Percentiles rank a stretch among this genome's conserved stretches.
Conservation (phyloP, 1,284 basidiomycete genomes). For the Peniophora sp. region DNA sequence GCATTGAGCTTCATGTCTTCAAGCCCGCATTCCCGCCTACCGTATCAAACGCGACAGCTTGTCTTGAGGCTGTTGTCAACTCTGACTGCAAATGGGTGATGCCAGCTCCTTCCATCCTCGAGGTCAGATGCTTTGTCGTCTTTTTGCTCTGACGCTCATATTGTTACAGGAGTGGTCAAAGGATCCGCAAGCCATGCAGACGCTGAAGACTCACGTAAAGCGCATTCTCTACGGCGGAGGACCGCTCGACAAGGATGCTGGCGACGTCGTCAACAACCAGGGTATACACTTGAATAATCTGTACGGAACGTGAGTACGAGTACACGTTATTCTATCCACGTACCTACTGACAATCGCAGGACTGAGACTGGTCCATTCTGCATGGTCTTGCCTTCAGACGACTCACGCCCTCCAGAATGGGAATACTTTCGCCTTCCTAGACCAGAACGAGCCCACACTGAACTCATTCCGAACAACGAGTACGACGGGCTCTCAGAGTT, state of each 20-base stretch:
- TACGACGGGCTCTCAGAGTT: conserved; percentile 7
- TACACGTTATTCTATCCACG: background rate
- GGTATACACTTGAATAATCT: conserved; percentile 10
- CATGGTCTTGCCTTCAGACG: background rate
- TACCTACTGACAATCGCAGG: conserved; percentile 1
- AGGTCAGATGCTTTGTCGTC: conserved; percentile 16
- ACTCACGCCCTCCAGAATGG: conserved; percentile 8
- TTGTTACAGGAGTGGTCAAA: conserved; percentile 12
- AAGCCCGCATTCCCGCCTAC: conserved; percentile 14
- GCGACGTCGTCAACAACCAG: conserved; percentile 9
- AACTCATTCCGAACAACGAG: background rate
- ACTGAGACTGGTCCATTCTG: conserved; percentile 3
- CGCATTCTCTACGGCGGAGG: conserved; percentile 13
- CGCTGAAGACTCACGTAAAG: conserved; percentile 6
- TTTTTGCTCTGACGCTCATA: background rate
- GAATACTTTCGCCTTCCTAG: conserved; percentile 11
- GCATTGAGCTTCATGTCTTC: conserved; percentile 18
- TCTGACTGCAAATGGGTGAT: conserved; percentile 15
- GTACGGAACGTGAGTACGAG: conserved; percentile 11
- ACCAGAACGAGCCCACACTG: background rate
- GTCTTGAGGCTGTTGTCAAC: conserved; percentile 12
- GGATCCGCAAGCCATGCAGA: conserved; percentile 7
- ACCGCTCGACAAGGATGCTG: conserved; percentile 11
- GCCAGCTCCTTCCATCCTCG: conserved; percentile 19
- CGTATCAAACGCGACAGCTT: conserved; percentile 16